Base-by-base conservation (phyloP, 106 monocot species). In the Alisma plantagoaquatica region DNA sequence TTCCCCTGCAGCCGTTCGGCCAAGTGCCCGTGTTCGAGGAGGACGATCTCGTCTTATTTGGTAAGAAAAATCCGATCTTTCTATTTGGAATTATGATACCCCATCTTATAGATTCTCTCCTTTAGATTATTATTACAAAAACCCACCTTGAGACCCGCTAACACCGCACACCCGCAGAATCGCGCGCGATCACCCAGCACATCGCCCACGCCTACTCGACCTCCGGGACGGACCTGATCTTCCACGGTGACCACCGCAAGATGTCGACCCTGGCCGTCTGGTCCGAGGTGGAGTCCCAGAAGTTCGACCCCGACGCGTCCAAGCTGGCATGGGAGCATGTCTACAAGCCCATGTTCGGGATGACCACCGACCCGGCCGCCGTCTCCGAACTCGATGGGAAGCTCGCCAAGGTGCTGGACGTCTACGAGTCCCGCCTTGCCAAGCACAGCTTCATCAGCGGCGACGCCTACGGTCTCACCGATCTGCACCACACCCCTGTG, bases 271-370 rank as follows among this genome's bases (percentile, higher is more conserved):
- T 72, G 48, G 46, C 73, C 3, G 33, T 72, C 0, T 83, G 83
- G 83, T 55, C 48, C 20, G 83, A 77, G 58, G 83, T 64, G 29
- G 83, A 83, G 41, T 29, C 75, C 16, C 67, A 64, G n/a, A 63
- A 84, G 43, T 75, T 63, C 72, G 61, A 75, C 56, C 72, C 63
- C 0, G 47, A 49, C 1, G 32, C 72, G 15, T 53, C 25, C 10
- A 64, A 75, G 41, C 68, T 84, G 12, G 24, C 63, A 28, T 70
- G 41, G 57, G 52, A 85, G 43, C 21, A 19, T 27, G 9, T 79
- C 57, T 31, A 76, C 56, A 29, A 62, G 18, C 76, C 79, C 2
- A 43, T 53, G 29, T 20, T 56, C 43, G 67, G 69, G 2, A 43
- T 55, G 31, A 12, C 28, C 1, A 2, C 75, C 0, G 65, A 75